Conservation (phyloP, 805 yeast species). For the Teunomyces stri region DNA sequence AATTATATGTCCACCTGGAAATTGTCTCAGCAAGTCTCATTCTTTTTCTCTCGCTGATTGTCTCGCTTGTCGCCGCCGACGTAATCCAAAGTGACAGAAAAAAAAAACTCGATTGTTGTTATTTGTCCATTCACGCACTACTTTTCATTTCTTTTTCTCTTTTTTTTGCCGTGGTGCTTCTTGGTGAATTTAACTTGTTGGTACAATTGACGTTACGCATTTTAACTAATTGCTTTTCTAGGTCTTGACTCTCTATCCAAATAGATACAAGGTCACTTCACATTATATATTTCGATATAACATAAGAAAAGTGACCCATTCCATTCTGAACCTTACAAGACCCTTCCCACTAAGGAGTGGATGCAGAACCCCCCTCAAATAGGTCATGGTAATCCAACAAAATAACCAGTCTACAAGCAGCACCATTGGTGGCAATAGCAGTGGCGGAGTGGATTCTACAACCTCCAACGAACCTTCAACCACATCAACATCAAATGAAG, state of each 20-base stretch:
- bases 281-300: constrained; percentile 4
- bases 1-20: no score
- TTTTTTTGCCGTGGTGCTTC: background rate
- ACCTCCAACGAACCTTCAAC: background rate
- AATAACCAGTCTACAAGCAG: background rate
- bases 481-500: background rate
- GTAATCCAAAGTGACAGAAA: background rate
- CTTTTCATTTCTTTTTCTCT: background rate
- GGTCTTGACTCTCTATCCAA: background rate
- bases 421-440: background rate
- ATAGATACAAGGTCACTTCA: background rate
- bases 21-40: no score
- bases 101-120: background rate
- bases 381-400: background rate
- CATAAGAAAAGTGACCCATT: background rate
- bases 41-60: no score
- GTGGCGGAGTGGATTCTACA: background rate
- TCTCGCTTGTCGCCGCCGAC: no score
- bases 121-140: background rate
- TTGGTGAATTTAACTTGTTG: background rate
- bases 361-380: background rate
- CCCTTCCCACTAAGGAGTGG: background rate
- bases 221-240: background rate
- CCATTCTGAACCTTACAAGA: background rate
- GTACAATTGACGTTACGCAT: background rate